These are phyloP conservation scores for Nothophaeocryptopus gaeumannii DNA, from an alignment of 2,329 filamentous ascomycete genomes.

Conservation along the genomic window DNA sequence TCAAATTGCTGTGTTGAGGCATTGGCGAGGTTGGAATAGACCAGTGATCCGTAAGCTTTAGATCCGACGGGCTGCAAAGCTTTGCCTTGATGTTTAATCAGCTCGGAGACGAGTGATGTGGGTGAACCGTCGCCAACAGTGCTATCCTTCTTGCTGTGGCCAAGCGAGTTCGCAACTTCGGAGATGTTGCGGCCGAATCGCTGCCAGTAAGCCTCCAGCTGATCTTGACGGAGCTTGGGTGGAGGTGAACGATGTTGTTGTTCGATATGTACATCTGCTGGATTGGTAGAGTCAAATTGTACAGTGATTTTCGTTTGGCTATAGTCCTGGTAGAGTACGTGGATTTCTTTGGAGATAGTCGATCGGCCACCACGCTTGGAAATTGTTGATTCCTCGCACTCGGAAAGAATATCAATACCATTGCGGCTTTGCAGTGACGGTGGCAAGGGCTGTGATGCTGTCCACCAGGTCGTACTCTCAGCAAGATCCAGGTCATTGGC, in stretches of 20 bases:
- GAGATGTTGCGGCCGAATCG: constrained; percentile 77
- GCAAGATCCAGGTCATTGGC: constrained; percentile 83
- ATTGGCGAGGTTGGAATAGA: constrained; percentile 94
- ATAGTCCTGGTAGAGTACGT: constrained; percentile 91
- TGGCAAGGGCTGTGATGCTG: constrained; percentile 72
- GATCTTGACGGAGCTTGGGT: constrained; percentile 78
- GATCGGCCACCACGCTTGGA: constrained; percentile 68
- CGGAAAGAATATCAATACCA: constrained; percentile 71
- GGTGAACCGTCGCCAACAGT: constrained; percentile 83
- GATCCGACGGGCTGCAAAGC: constrained; percentile 82
- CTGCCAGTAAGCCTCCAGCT: constrained; percentile 82
- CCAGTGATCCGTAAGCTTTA: constrained; percentile 82
- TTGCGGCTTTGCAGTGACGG: constrained; percentile 77
- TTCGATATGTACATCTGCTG: constrained; percentile 69
- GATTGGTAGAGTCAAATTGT: constrained; percentile 72
- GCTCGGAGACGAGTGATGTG: constrained; percentile 70
- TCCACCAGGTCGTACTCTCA: constrained; percentile 79
- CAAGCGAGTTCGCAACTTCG: constrained; percentile 63
- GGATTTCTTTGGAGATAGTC: constrained; percentile 74
- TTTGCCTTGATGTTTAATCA: constrained; percentile 63
- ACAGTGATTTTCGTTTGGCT: constrained; percentile 87
- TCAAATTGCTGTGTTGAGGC: constrained; percentile 86
- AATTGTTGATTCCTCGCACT: constrained; percentile 74
- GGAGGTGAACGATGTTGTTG: constrained; percentile 87
- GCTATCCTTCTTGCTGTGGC: constrained; percentile 69